Evolutionary conservation across 1,284 basidiomycete species (phyloP).

Genomic region (Meira miltonrushii): DNA sequence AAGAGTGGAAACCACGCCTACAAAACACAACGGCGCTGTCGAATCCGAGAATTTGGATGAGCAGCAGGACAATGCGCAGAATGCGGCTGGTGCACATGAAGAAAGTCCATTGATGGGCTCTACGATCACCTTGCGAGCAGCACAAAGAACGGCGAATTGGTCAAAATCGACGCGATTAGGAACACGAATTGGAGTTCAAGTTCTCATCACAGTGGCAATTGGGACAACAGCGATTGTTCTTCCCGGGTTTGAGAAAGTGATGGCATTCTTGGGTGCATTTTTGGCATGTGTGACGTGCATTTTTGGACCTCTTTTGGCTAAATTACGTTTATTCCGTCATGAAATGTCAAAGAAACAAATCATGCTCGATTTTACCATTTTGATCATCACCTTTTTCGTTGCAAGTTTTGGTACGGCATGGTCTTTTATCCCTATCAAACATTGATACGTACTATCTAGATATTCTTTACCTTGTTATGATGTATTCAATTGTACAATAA

Average conservation of each 20-base stretch:
- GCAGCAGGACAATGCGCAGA: constrained; percentile 1
- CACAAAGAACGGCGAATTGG: constrained; percentile 14
- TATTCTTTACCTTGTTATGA: too few relatives aligned
- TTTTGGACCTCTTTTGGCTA: constrained; percentile 43
- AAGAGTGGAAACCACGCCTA: too few relatives aligned
- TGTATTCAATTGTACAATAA: too few relatives aligned
- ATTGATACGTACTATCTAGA: neutral
- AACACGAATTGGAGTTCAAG: constrained; percentile 20
- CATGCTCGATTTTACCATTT: constrained; percentile 28
- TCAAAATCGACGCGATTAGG: constrained; percentile 12
- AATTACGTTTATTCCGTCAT: constrained; percentile 27
- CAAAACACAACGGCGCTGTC: too few relatives aligned
- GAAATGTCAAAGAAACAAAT: constrained; percentile 25
- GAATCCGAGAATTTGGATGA: neutral
- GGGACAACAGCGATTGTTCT: constrained; percentile 56
- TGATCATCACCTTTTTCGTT: constrained; percentile 30
- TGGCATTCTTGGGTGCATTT: constrained; percentile 83
- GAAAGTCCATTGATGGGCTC: constrained; percentile 29
- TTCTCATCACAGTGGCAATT: constrained; percentile 32
- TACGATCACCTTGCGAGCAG: constrained; percentile 25
- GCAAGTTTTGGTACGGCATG: constrained; percentile 39
- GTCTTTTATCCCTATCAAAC: constrained; percentile 24
- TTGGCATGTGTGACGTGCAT: constrained; percentile 66
- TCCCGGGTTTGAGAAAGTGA: constrained; percentile 79
- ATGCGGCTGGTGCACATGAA: neutral